A percentile compares a stretch with the other conserved stretches of the same genome.
Evolutionary conservation across 208 protist species (phyloP).

Genomic region (Trypanosoma avium): DNA sequence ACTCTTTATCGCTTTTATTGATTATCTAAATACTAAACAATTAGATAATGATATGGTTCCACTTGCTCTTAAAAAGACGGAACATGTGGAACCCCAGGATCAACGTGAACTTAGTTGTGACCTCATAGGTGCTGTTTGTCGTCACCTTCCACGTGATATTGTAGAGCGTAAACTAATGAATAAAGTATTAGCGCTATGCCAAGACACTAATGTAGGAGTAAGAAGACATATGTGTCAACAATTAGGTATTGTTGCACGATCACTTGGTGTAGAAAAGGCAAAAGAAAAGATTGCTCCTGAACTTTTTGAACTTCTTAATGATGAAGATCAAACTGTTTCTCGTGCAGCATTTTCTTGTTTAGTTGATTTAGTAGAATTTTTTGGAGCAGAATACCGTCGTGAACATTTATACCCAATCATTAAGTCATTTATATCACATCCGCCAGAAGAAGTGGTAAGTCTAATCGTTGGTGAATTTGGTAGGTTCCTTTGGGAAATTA

Average conservation of each 20-base stretch:
- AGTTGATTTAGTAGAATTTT: slow-evolving; percentile 90
- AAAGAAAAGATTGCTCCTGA: slow-evolving; percentile 76
- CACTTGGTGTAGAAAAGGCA: slow-evolving; percentile 74
- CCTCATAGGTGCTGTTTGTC: slow-evolving; percentile 72
- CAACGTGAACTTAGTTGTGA: slow-evolving; percentile 89
- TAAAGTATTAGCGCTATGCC: slow-evolving; percentile 82
- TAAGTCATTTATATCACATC: slow-evolving; percentile 80
- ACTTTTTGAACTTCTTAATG: slow-evolving; percentile 89
- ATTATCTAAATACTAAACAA: slow-evolving; percentile 52
- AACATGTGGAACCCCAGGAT: slow-evolving; percentile 85
- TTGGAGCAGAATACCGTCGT: slow-evolving; percentile 77
- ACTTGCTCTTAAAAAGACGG: slow-evolving; percentile 76
- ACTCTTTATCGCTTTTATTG: slow-evolving; percentile 66
- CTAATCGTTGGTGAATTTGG: slow-evolving; percentile 87
- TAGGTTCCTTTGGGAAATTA: slow-evolving; percentile 84
- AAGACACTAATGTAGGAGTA: slow-evolving; percentile 90
- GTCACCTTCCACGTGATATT: slow-evolving; percentile 47
- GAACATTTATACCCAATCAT: slow-evolving; percentile 90
- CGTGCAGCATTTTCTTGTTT: slow-evolving; percentile 86
- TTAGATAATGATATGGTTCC: slow-evolving; percentile 69
- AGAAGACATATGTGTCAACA: slow-evolving; percentile 84
- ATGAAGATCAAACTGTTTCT: slow-evolving; percentile 87
- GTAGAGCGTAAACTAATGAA: slow-evolving; percentile 69
- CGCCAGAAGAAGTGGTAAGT: slow-evolving; percentile 78
- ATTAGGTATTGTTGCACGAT: slow-evolving; percentile 72